Conservation (phyloP, 2,329 filamentous ascomycete species). For the Sporothrix protearum region DNA sequence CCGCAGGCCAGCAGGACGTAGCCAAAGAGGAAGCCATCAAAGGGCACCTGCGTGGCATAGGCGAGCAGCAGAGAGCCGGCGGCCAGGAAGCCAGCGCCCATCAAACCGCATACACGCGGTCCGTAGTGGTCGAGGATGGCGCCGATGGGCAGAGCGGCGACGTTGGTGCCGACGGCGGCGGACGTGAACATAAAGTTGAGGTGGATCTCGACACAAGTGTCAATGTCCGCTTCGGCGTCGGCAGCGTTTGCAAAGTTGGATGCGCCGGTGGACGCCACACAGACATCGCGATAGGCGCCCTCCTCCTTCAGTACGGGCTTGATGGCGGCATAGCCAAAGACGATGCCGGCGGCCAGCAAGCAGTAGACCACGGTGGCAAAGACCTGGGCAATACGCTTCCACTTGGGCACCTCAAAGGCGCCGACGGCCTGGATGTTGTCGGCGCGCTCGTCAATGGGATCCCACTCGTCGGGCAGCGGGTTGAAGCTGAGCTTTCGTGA, state of each 20-base stretch:
- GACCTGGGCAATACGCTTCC: constrained; percentile 50
- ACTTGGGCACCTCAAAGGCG: constrained; percentile 53
- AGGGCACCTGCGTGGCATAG: constrained; percentile 59
- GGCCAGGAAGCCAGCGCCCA: constrained; percentile 65
- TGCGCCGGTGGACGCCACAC: constrained; percentile 34
- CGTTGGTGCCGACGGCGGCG: constrained; percentile 82
- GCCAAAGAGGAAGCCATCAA: constrained; percentile 71
- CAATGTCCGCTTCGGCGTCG: constrained; percentile 30
- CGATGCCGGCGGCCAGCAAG: constrained; percentile 66
- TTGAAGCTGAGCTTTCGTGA: constrained; percentile 53
- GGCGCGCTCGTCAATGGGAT: constrained; percentile 41
- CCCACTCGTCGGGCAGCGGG: constrained; percentile 51
- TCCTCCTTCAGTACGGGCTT: constrained; percentile 75
- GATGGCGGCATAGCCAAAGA: constrained; percentile 81
- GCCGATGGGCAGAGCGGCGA: constrained; percentile 79
- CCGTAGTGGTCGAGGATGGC: constrained; percentile 80
- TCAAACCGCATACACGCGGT: constrained; percentile 69
- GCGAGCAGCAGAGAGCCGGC: constrained; percentile 70
- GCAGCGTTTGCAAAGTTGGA: constrained; percentile 18
- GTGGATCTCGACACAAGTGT: constrained; percentile 54
- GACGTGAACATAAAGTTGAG: constrained; percentile 92
- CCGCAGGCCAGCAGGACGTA: constrained; percentile 75
- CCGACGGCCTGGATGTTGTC: constrained; percentile 47
- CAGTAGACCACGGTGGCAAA: constrained; percentile 40
- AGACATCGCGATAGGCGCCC: constrained; percentile 65